Evolutionary conservation across 805 yeast genomes (phyloP).

Genomic region (Blastobotrys robertii): DNA sequence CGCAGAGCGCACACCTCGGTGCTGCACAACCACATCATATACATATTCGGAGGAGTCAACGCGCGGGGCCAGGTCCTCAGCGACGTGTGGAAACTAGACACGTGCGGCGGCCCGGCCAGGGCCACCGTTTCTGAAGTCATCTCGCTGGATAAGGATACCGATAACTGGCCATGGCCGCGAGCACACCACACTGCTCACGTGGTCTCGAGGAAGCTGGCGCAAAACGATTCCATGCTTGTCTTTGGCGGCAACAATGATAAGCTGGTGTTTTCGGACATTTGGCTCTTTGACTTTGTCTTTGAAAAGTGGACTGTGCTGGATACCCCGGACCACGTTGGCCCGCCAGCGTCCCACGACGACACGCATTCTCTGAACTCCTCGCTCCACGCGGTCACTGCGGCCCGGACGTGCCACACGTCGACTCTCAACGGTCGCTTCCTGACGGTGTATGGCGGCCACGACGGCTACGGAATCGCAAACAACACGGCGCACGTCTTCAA

Average conservation of each 20-base stretch:
- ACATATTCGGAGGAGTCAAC: slow-evolving; percentile 16
- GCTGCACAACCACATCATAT: slow-evolving; percentile 5
- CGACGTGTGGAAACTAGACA: slow-evolving; percentile 16
- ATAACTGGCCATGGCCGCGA: slow-evolving; percentile 14
- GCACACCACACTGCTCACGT: slow-evolving; percentile 15
- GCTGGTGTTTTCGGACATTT: slow-evolving; percentile 11
- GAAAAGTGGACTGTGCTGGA: slow-evolving; percentile 10
- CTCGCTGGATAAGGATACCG: slow-evolving; percentile 12
- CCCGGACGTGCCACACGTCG: slow-evolving; percentile 14
- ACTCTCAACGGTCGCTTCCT: slow-evolving; percentile 11
- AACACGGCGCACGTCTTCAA: slow-evolving; percentile 9
- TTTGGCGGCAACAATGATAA: slow-evolving; percentile 14
- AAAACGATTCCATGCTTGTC: slow-evolving; percentile 10
- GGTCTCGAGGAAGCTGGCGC: background rate
- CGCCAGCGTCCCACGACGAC: background rate
- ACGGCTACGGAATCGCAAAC: slow-evolving; percentile 9
- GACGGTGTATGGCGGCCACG: slow-evolving; percentile 18
- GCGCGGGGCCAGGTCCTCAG: slow-evolving; percentile 7
- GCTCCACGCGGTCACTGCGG: background rate
- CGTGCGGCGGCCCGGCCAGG: slow-evolving; percentile 3
- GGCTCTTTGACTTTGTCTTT: slow-evolving; percentile 10
- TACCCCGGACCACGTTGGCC: background rate
- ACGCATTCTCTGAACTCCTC: background rate
- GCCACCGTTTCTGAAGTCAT: slow-evolving; percentile 9
- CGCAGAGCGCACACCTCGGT: slow-evolving; percentile 15